phyloP scores from a whole-genome alignment of 176 grass and related monocot species.

The Tuctoria greenei region DNA sequence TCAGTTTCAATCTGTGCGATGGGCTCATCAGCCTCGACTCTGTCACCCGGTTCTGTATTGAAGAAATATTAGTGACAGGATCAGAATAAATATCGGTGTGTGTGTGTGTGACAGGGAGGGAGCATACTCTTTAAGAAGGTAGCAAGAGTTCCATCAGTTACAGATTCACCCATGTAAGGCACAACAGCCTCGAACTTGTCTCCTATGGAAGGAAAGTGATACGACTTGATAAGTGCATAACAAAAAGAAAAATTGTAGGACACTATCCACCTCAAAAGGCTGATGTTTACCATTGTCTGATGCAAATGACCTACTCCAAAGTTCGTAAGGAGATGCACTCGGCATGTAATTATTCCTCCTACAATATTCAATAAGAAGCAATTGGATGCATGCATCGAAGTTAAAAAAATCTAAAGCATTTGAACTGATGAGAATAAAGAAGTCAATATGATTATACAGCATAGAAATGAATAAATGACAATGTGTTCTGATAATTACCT shows the following conservation, averaged over 20 bases:
- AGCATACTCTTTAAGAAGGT: conserved; percentile 88
- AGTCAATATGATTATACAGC: neutral
- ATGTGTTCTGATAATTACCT: conserved; percentile 21
- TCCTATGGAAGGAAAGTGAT: conserved; percentile 36
- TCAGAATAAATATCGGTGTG: too few relatives aligned
- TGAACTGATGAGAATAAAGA: neutral
- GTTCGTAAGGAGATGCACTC: conserved; percentile 62
- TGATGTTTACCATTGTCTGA: conserved; percentile 74
- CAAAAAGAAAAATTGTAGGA: neutral
- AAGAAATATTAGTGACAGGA: conserved; percentile 15
- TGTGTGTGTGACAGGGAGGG: neutral
- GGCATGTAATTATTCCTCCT: conserved; percentile 48
- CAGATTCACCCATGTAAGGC: conserved; percentile 99
- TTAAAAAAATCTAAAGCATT: neutral
- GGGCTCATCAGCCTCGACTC: conserved; percentile 81
- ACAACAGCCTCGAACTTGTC: conserved; percentile 82
- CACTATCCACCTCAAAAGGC: neutral
- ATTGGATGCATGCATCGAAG: neutral
- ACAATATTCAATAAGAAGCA: conserved; percentile 11
- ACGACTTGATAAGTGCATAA: conserved; percentile 20
- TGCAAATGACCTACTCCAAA: conserved; percentile 83
- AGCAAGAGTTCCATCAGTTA: conserved; percentile 96
- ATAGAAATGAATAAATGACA: neutral
- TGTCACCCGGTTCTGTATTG: conserved; percentile 81
- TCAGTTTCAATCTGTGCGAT: conserved; percentile 99